Evolutionary conservation across 371 early-diverging fungal genomes (phyloP).

Genomic region (Mortierella sp.): DNA sequence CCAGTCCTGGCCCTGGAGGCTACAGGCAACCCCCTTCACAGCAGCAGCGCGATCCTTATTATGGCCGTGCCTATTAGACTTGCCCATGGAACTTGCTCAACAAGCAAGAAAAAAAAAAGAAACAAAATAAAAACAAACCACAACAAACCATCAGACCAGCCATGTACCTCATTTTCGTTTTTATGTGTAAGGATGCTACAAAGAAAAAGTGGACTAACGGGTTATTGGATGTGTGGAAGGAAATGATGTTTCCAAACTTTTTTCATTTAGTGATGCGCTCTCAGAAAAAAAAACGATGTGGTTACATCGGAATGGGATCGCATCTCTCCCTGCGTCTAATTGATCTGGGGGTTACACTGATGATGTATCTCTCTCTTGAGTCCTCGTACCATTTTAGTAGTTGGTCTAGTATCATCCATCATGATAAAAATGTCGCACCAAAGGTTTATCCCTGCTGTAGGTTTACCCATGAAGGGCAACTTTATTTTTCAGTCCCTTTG

Average conservation of each 20-base stretch:
- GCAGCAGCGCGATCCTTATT: constrained; percentile 13
- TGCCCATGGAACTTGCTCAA: not conserved
- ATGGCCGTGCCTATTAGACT: constrained; percentile 5
- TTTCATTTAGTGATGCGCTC: not conserved
- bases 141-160: not conserved
- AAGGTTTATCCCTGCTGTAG: not conserved
- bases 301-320: not conserved
- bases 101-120: not conserved
- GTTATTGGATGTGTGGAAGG: not conserved
- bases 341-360: not conserved
- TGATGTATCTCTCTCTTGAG: not conserved
- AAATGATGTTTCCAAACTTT: constrained; percentile 5
- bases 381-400: not conserved
- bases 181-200: not conserved
- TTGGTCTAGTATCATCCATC: not conserved
- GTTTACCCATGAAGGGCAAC: not conserved
- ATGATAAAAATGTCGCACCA: not conserved
- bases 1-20: constrained; percentile 15
- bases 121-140: not conserved
- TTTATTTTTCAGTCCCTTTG: not conserved
- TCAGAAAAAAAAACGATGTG: not conserved
- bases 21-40: not conserved
- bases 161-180: not conserved
- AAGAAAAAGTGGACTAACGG: not conserved
- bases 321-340: too few species aligned